Conservation (phyloP, 768 basidiomycete species). For the Psilocybe azurescens region DNA sequence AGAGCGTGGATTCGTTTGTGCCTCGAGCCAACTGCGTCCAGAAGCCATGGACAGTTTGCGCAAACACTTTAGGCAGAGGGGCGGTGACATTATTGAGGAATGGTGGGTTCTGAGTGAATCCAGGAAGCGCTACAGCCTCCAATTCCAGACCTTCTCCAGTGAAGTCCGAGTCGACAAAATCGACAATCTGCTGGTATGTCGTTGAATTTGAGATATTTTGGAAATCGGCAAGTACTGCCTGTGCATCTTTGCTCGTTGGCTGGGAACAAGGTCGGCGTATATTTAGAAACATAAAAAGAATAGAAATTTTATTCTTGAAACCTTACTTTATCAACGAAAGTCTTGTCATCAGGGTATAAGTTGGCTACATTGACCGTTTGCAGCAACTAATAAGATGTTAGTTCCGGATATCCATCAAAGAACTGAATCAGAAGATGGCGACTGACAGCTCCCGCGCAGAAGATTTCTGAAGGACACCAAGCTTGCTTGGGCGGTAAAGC, state of each 20-base stretch:
- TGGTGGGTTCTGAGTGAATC: conserved; percentile 65
- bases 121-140: conserved; percentile 59
- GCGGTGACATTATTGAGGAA: conserved; percentile 77
- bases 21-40: conserved; percentile 82
- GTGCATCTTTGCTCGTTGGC: conserved; percentile 73
- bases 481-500: conserved; percentile 69
- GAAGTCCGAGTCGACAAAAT: conserved; percentile 79
- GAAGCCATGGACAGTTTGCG: conserved; percentile 81
- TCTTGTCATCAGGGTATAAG: conserved; percentile 83
- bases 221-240: conserved; percentile 76
- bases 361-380: conserved; percentile 86
- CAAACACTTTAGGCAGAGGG: conserved; percentile 70
- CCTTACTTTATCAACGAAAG: conserved; percentile 76
- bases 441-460: conserved; percentile 79
- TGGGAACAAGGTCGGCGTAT: conserved; percentile 30
- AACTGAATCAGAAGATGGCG: conserved; percentile 6
- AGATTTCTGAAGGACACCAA: conserved; percentile 81
- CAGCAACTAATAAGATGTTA: conserved; percentile 55
- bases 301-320: not conserved
- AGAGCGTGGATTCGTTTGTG: conserved; percentile 75
- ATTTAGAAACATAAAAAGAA: not conserved
- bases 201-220: conserved; percentile 47
- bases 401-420: conserved; percentile 11
- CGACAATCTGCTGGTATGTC: conserved; percentile 68
- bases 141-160: conserved; percentile 87